A percentile compares a stretch with the other conserved stretches of the same genome.
These are phyloP conservation scores for Stephania cephalantha DNA, from an alignment of 164 flowering plant species.

Conservation along the genomic window DNA sequence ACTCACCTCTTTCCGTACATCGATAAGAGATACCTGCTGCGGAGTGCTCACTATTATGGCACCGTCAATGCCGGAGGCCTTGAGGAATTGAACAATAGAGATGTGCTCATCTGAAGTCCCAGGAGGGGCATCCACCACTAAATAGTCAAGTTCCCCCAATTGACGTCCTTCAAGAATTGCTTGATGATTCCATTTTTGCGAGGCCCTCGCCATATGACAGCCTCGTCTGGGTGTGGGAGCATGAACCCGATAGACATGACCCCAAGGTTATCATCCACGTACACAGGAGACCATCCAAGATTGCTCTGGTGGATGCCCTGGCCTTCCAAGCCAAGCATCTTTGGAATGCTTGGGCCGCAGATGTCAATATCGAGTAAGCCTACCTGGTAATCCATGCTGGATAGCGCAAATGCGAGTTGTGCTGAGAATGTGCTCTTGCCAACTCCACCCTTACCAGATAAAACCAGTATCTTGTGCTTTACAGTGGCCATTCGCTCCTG, in stretches of 20 bases:
- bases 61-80: slow-evolving; percentile 77
- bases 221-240: slow-evolving; percentile 86
- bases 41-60: slow-evolving; percentile 91
- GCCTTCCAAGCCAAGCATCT: slow-evolving; percentile 97
- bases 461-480: slow-evolving; percentile 83
- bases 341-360: slow-evolving; percentile 95
- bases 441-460: slow-evolving; percentile 97
- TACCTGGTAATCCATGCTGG: slow-evolving; percentile 79
- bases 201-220: slow-evolving; percentile 95
- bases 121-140: slow-evolving; percentile 93
- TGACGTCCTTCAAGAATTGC: slow-evolving; percentile 79
- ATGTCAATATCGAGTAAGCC: slow-evolving; percentile 92
- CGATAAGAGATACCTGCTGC: slow-evolving; percentile 87
- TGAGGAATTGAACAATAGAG: slow-evolving; percentile 72
- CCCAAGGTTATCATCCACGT: slow-evolving; percentile 85
- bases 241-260: slow-evolving; percentile 96
- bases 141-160: slow-evolving; percentile 93
- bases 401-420: slow-evolving; percentile 77
- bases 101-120: slow-evolving; percentile 98
- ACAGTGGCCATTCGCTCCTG: slow-evolving; percentile 89
- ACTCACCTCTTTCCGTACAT: slow-evolving; percentile 84
- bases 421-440: slow-evolving; percentile 98
- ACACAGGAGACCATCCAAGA: slow-evolving; percentile 91
- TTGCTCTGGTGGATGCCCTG: slow-evolving; percentile 88
- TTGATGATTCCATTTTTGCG: slow-evolving; percentile 86